Evolutionary conservation across 2,329 filamentous ascomycete genomes (phyloP), one percentile per base, ranked within the genome.

Genomic region (Nothophaeocryptopus gaeumannii): DNA sequence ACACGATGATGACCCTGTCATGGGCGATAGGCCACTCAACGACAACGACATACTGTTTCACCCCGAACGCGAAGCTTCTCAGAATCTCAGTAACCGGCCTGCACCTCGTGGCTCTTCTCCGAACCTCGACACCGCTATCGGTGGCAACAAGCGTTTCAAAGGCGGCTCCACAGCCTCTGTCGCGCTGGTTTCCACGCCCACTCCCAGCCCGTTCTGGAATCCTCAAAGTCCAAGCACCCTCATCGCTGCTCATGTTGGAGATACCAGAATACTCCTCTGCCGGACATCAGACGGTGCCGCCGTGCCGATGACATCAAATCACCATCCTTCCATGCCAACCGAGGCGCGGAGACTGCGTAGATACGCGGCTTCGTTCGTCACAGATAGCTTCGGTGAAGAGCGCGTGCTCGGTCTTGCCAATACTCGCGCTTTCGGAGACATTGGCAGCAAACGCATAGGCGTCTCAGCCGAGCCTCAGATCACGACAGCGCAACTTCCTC

Each of bases 331-430:
- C n/a, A 83, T 87, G 4, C 93, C 93, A 0, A 78, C 84, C 47
- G 93, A 99, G 74, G 85, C 86, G 8, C 84, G 83, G 36, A 83
- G 93, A 7, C 79, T 99, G 16, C 86, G 91, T 38, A 85, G 91
- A 41, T 97, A 91, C 67, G 88, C 90, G 1, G 82, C 87, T 29
- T 85, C 86, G 2, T 92, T 97, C 67, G 86, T 96, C 13, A 93
- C 92, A 0, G 93, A 99, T 72, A 95, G 89, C 31, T 99, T 99
- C 68, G 93, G 93, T 65, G 93, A 99, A 72, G 91, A 97, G 72
- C 89, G 93, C 60, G 93, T 99, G 70, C 85, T 85, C 11, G 92
- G 93, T 0, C 79, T 99, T 0, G 93, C 93, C 60, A 99, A 99
- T 72, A 95, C 89, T 30, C 87, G 93, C 29, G 81, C 93, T 3